Evolutionary conservation across 306 rosid genomes (phyloP).

Genomic region (Argentina anserina): DNA sequence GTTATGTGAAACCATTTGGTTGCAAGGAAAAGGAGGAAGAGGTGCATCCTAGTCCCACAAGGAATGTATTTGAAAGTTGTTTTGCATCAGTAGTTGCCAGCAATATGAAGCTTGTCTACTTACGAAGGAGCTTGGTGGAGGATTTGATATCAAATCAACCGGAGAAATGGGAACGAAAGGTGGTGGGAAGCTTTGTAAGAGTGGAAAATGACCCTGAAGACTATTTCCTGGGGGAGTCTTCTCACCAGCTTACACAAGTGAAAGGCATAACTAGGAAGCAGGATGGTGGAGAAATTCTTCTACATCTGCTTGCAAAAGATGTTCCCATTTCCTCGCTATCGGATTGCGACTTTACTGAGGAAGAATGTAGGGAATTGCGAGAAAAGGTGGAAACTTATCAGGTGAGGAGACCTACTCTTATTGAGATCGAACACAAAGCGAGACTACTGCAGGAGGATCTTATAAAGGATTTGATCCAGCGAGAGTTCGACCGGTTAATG

Average conservation of each 20-base stretch:
- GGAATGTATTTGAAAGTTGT: constrained; percentile 15
- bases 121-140: background rate
- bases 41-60: background rate
- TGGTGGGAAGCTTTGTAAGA: constrained; percentile 2
- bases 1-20: background rate
- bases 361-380: background rate
- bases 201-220: background rate
- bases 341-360: constrained; percentile 61
- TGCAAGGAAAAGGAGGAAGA: background rate
- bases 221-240: background rate
- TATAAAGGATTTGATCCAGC: background rate
- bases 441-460: background rate
- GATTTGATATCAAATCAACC: background rate
- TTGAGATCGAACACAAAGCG: background rate
- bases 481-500: background rate
- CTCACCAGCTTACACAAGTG: background rate
- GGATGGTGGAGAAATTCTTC: constrained; percentile 22
- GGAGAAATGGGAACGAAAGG: background rate
- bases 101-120: constrained; percentile 3
- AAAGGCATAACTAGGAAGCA: constrained; percentile 10
- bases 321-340: constrained; percentile 46
- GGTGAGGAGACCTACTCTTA: background rate
- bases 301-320: constrained; percentile 36
- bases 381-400: background rate
- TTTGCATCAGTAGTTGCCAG: background rate